A percentile compares a stretch with the other conserved stretches of the same genome.
These are phyloP conservation scores for Camillea tinctor DNA, from an alignment of 2,329 filamentous ascomycete species.

Conservation along the genomic window DNA sequence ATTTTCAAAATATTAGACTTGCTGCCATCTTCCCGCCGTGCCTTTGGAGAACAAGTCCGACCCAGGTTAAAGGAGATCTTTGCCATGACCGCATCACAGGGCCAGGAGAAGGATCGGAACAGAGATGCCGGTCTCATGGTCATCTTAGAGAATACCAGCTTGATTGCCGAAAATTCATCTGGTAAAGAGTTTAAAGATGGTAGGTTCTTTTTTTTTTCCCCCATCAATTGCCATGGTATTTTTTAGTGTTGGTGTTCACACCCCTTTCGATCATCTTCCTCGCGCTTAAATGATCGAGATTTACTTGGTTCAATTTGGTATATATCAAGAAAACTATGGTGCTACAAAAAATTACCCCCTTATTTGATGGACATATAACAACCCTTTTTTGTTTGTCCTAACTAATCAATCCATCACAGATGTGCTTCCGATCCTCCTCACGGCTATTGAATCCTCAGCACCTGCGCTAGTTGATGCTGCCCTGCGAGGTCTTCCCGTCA, in stretches of 20 bases:
- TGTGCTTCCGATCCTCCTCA: constrained; percentile 79
- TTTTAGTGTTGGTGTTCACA: neutral
- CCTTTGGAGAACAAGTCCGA: constrained; percentile 84
- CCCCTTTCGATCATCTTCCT: too few species aligned
- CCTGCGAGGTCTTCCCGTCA: constrained; percentile 71
- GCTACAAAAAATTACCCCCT: too few species aligned
- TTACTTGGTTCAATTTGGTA: neutral
- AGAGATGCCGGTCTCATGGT: constrained; percentile 92
- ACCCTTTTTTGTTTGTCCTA: constrained; percentile 13
- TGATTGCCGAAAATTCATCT: constrained; percentile 76
- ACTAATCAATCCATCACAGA: constrained; percentile 51
- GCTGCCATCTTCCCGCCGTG: constrained; percentile 72
- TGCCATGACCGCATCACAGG: constrained; percentile 56
- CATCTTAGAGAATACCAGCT: constrained; percentile 76
- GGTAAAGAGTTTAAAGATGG: constrained; percentile 95
- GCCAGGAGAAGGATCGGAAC: constrained; percentile 73
- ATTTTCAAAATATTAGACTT: constrained; percentile 85
- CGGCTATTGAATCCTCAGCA: constrained; percentile 84
- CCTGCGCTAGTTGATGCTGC: constrained; percentile 87
- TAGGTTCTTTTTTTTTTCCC: constrained; percentile 42
- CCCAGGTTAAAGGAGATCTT: constrained; percentile 84
- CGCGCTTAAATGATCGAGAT: neutral
- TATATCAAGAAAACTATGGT: neutral
- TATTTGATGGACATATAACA: neutral
- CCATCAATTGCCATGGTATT: neutral